Percentiles rank a stretch among this genome's conserved stretches.
Evolutionary conservation across 495 filamentous ascomycete species (phyloP).

Genomic region (Chaetomium tenue): DNA sequence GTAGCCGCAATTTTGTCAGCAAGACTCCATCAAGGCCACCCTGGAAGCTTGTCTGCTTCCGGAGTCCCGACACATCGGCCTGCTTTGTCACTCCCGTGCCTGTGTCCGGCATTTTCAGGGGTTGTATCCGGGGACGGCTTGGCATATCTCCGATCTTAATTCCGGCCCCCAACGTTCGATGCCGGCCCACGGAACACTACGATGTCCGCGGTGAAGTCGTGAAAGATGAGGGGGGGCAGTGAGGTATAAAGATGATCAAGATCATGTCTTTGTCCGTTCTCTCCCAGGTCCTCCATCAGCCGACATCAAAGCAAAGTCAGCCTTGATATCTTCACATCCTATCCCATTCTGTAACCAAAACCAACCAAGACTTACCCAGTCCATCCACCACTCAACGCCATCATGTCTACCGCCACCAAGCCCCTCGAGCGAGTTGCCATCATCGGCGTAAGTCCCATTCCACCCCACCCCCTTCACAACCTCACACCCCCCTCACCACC

Average conservation of each 20-base stretch:
- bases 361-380: neutral
- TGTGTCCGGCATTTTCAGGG: neutral
- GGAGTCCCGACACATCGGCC: neutral
- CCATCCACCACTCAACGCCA: neutral
- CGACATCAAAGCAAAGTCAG: neutral
- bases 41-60: too few relatives aligned
- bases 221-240: neutral
- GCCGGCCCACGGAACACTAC: too few relatives aligned
- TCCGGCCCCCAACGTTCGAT: neutral
- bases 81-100: neutral
- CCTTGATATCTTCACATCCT: neutral
- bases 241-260: neutral
- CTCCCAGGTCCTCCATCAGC: neutral
- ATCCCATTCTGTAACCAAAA: neutral
- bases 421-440: conserved; percentile 46
- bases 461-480: too few relatives aligned
- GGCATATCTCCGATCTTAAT: neutral
- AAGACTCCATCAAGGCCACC: too few relatives aligned
- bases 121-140: neutral
- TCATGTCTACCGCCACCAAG: neutral
- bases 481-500: neutral
- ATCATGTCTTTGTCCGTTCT: neutral
- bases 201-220: neutral
- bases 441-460: conserved; percentile 43
- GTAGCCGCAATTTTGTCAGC: too few relatives aligned